These are phyloP conservation scores for Penstemon newberryi DNA, from an alignment of 257 asterid genomes.

Conservation along the genomic window DNA sequence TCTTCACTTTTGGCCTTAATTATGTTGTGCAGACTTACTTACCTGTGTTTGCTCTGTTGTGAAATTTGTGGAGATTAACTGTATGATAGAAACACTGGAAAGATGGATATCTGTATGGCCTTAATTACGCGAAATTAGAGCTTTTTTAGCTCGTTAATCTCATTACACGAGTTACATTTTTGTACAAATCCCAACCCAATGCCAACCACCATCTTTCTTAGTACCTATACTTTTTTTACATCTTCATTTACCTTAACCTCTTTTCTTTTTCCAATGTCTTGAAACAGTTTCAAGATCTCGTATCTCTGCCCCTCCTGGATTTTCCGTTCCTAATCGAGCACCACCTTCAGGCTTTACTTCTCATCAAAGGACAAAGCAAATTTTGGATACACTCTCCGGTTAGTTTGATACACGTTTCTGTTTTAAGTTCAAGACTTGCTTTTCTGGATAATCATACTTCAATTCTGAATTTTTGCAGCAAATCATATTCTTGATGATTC, in stretches of 20 bases:
- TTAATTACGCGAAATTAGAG: too few relatives aligned
- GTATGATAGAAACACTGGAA: too few relatives aligned
- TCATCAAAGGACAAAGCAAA: constrained; percentile 63
- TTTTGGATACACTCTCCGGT: constrained; percentile 55
- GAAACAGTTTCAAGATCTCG: constrained; percentile 77
- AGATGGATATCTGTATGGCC: too few relatives aligned
- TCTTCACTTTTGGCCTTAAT: too few relatives aligned
- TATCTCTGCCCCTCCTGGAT: constrained; percentile 93
- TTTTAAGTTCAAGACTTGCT: not conserved
- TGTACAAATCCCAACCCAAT: too few relatives aligned
- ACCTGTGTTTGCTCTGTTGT: too few relatives aligned
- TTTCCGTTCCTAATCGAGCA: constrained; percentile 67
- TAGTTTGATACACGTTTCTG: constrained; percentile 26
- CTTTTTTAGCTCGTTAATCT: too few relatives aligned
- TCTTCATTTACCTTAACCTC: constrained; percentile 6
- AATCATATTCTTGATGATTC: constrained; percentile 49
- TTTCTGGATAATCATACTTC: not conserved
- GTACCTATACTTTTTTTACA: too few relatives aligned
- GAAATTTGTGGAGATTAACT: too few relatives aligned
- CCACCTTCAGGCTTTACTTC: constrained; percentile 92
- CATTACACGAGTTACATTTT: too few relatives aligned
- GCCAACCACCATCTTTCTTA: too few relatives aligned
- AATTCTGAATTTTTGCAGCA: constrained; percentile 49
- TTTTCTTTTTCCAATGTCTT: constrained; percentile 24
- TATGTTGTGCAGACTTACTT: too few relatives aligned